Evolutionary conservation across 176 grass and related monocot genomes (phyloP).

Genomic region (Canna indica): DNA sequence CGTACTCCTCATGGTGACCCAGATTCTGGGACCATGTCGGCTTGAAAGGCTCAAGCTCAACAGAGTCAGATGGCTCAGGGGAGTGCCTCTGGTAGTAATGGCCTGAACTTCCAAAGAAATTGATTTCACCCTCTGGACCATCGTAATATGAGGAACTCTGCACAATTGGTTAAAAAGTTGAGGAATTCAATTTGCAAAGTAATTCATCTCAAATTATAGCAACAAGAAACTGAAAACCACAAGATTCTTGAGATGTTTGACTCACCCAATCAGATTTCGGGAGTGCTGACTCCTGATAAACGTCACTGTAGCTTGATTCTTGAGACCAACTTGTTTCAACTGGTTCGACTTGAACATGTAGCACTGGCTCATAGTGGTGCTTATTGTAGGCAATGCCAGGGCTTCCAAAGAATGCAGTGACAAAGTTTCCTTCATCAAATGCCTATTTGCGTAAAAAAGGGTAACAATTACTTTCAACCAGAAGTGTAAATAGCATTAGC

Average conservation of each 20-base stretch:
- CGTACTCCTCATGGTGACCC: conserved; percentile 22
- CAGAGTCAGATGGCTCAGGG: conserved; percentile 23
- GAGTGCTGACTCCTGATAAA: not conserved
- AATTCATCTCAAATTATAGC: not conserved
- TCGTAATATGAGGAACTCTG: conserved; percentile 37
- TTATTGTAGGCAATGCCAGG: conserved; percentile 51
- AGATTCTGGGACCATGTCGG: conserved; percentile 26
- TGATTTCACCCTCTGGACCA: conserved; percentile 23
- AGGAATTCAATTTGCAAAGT: conserved; percentile 2
- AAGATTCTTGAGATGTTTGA: not conserved
- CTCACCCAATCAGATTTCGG: conserved; percentile 12
- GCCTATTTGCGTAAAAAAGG: not conserved
- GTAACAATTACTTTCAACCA: not conserved
- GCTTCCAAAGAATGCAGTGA: conserved; percentile 28
- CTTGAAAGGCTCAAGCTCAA: conserved; percentile 30
- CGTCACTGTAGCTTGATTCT: not conserved
- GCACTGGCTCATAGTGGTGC: conserved; percentile 37
- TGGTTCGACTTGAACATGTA: conserved; percentile 50
- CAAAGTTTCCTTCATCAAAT: conserved; percentile 11
- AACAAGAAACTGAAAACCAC: not conserved
- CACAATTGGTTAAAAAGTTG: not conserved
- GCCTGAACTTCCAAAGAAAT: conserved; percentile 30
- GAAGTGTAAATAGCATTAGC: not conserved
- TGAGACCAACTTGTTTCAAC: conserved; percentile 38
- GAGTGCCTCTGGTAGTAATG: conserved; percentile 30